Evolutionary conservation across 805 yeast genomes (phyloP), one percentile per base, ranked within the genome.

Genomic region (Candida ulmi): DNA sequence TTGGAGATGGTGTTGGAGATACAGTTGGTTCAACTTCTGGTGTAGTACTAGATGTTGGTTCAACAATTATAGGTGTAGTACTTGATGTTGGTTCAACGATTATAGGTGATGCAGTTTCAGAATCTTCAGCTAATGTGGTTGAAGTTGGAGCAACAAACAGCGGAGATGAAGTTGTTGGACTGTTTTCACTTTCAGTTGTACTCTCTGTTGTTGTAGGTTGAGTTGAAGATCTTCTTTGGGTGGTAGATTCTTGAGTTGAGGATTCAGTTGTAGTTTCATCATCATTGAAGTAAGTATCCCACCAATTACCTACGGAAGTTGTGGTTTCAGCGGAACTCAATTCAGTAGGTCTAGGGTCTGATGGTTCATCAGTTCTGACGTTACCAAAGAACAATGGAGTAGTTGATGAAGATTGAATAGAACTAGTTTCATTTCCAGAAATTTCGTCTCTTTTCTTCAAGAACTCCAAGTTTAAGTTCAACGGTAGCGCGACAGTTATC

Each of bases 401-500:
- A 21, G 24, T 6, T 7, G 24, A 21, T 21, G 24, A 6, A n/a
- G n/a, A n/a, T n/a, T n/a, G n/a, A n/a, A n/a, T n/a, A 21, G 24
- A 7, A 21, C 24, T 21, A 7, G 24, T 21, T 21, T 9, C 24
- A 9, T 21, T 21, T 6, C 24, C 9, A 6, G n/a, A n/a, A n/a
- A 21, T 12, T 7, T 11, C 11, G 11, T 11, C 33, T 30, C 33
- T 30, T 25, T 42, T 38, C 33, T 40, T 44, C 33, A 13, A 18
- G 26, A 46, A 25, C 41, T 19, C 41, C 11, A 46, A n/a, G 17
- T 38, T 25, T 21, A 47, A 30, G 25, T 39, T 38, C 24, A 42
- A 47, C 1, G 51, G 51, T 16, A 42, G 34, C 1, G 51, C 51
- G 11, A 40, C 37, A 11, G 48, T 45, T 12, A 36, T 24, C 17